Evolutionary conservation across 2,329 filamentous ascomycete species (phyloP), one percentile per base, ranked within the genome.

Genomic region (Alternaria alternata): DNA sequence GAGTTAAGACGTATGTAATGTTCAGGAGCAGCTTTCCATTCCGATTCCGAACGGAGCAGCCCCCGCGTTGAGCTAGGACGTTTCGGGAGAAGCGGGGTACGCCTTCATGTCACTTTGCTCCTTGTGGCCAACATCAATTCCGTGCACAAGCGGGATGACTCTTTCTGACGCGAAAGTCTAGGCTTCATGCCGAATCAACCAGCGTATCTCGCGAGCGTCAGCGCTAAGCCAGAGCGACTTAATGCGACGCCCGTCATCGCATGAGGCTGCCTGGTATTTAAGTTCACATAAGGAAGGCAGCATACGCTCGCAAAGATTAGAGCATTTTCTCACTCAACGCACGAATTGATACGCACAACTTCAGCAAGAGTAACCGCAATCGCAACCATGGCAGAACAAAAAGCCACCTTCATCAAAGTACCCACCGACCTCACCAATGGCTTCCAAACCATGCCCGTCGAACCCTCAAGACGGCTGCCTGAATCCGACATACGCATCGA

Each of bases 361-460:
- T 24, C 1, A 32, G 1, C 18, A 6, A 38, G 3, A 24, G 11
- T 16, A 14, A 1, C 5, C 4, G 0, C n/a, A 22, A 1, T 20
- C 4, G 1, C n/a, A 34, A 34, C 0, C 28, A 72, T 72, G 69
- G 4, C 61, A 14, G 51, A 61, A 16, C 51, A 61, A 39, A 65
- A 63, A 53, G 52, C 63, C n/a, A 39, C 60, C 1, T 69, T 67
- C 47, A 72, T 70, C 52, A 64, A 66, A 34, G 38, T 70, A 0
- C 61, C 64, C 1, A 53, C 55, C 0, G 51, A 49, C 5, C 46
- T 32, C 12, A 14, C 47, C 5, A 48, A 46, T 12, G 51, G 49
- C 8, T 47, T 58, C 14, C 67, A 72, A 36, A 73, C 70, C 3
- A 62, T 63, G 26, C 71, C 73, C 11, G 60, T 65, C 4, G 60